Conservation (phyloP, 148 eudicot species). For the Cornus florida region DNA sequence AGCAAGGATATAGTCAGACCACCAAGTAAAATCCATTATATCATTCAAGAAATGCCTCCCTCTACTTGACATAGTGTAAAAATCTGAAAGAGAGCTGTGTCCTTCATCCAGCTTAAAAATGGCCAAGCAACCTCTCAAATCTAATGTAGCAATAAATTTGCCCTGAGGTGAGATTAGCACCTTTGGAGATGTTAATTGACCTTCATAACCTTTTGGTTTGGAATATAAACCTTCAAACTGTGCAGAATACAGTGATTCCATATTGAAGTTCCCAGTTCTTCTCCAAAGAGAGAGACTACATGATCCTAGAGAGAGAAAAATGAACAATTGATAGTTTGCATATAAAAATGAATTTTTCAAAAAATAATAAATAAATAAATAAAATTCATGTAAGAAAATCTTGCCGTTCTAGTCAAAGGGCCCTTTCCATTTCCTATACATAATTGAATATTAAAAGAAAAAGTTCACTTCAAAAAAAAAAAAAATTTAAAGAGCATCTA, state of each 20-base stretch:
- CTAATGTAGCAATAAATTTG: constrained; percentile 70
- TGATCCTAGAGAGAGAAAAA: constrained; percentile 47
- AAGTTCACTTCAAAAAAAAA: neutral
- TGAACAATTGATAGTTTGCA: neutral
- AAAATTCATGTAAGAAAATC: neutral
- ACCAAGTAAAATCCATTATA: constrained; percentile 85
- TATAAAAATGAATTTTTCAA: neutral
- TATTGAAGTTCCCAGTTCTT: constrained; percentile 38
- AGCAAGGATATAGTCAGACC: constrained; percentile 71
- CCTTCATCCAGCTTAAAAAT: constrained; percentile 54
- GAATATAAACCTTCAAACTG: constrained; percentile 64
- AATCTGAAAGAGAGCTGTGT: constrained; percentile 37
- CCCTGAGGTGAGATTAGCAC: constrained; percentile 72
- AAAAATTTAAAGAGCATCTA: neutral
- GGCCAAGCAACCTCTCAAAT: constrained; percentile 62
- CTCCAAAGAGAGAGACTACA: constrained; percentile 67
- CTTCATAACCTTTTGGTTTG: constrained; percentile 49
- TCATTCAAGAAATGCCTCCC: constrained; percentile 38
- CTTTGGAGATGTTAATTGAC: constrained; percentile 66
- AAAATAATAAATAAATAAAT: neutral
- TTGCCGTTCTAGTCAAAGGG: neutral
- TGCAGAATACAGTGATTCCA: constrained; percentile 45
- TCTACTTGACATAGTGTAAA: constrained; percentile 25
- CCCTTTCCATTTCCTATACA: neutral
- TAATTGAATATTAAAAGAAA: no score